Evolutionary conservation across 495 filamentous ascomycete species (phyloP), one percentile per base, ranked within the genome.

Genomic region (Aspergillus sclerotiicarbonarius): DNA sequence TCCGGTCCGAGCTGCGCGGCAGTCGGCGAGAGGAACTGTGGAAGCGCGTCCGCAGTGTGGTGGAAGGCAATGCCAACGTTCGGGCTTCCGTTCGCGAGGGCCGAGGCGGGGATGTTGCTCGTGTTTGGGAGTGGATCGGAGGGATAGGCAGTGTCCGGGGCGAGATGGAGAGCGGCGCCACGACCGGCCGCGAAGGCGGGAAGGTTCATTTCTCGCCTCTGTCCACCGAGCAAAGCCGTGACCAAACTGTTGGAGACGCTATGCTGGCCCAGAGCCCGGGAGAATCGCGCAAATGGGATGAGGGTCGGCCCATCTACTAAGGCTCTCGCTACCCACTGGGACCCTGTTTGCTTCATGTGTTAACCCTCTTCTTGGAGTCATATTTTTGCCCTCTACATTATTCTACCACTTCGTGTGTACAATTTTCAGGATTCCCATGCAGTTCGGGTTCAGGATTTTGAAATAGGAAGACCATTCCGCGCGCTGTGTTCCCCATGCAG

Each of bases 51-150:
- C 80, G 82, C 55, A 81, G 77, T 21, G 86, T 97, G 43, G 92
- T 98, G 2, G 95, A 98, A 76, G 84, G 83, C 65, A 98, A 98
- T 64, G 86, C 90, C 53, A 98, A 98, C 65, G 89, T 98, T 8
- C 82, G 94, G 33, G 88, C 90, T 0, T 85, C 88, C 21, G 88
- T 94, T 57, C 80, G 92, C 19, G 92, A 98, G 73, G 82, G 87
- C 43, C 80, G 85, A 49, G 89, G 82, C 60, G 94, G 94, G 16
- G 94, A 99, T 68, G 84, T 97, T 51, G 86, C 89, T 13, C 82
- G 90, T 48, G 87, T 89, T 16, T 99, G 94, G 94, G 93, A 96
- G 69, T 99, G 94, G 94, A 92, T 96, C 67, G 94, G 94, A 30
- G 76, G 80, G n/a, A 73, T 76, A 46, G 68, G 73, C 21, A 70